Percentiles rank a stretch among this genome's conserved stretches.
Evolutionary conservation across 2,329 filamentous ascomycete species (phyloP).

Genomic region (Pseudogymnoascus sp.): DNA sequence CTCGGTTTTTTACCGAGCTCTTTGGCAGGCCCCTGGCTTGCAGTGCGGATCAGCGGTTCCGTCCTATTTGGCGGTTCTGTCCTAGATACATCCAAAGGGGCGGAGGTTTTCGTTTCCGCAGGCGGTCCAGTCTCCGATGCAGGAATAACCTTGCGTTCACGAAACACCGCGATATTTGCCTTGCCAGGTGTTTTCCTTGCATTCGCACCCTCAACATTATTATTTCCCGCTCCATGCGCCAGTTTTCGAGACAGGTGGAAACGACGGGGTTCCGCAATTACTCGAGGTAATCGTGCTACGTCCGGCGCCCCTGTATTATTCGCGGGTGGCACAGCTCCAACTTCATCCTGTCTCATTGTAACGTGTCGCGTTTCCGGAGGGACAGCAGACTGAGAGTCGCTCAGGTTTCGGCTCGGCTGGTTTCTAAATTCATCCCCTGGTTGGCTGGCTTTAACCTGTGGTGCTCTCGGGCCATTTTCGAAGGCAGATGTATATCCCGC

Average conservation of each 20-base stretch:
- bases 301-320: not conserved
- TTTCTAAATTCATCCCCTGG: slow-evolving; percentile 6
- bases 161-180: slow-evolving; percentile 1
- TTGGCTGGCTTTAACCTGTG: slow-evolving; percentile 1
- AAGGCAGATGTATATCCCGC: not conserved
- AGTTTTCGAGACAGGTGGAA: slow-evolving; percentile 48
- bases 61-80: slow-evolving; percentile 10
- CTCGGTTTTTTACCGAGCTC: slow-evolving; percentile 15
- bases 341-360: not conserved
- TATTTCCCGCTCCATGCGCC: slow-evolving; percentile 28
- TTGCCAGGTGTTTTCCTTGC: not conserved
- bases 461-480: slow-evolving; percentile 5
- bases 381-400: not conserved
- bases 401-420: slow-evolving; percentile 2
- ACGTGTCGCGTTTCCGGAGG: not conserved
- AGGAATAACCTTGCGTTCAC: slow-evolving; percentile 7
- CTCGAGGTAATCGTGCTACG: not conserved
- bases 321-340: slow-evolving; percentile 1
- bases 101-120: not conserved
- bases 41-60: slow-evolving; percentile 15
- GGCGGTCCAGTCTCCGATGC: not conserved
- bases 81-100: not conserved
- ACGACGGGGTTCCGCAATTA: slow-evolving; percentile 35
- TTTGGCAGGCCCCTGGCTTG: slow-evolving; percentile 34
- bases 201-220: not conserved